Evolutionary conservation across 2,329 filamentous ascomycete genomes (phyloP).

Genomic region (Fusarium sp.): DNA sequence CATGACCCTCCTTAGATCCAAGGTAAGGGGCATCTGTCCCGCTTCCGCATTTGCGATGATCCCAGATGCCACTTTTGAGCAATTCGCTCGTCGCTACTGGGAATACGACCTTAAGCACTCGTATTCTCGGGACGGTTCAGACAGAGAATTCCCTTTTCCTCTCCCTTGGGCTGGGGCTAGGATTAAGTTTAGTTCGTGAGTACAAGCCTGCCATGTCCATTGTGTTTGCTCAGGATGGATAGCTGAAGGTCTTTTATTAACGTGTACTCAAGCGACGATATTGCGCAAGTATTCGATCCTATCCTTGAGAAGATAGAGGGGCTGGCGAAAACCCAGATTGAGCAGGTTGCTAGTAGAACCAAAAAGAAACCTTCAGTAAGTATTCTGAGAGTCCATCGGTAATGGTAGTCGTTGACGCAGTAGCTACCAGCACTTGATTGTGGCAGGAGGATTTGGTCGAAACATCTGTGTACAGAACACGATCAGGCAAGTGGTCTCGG

Average conservation of each 20-base stretch:
- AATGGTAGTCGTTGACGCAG: not conserved
- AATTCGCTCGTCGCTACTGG: not conserved
- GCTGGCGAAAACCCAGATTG: not conserved
- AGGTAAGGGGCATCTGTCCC: not conserved
- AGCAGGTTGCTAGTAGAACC: not conserved
- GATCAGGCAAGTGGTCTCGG: not conserved
- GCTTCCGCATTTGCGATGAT: not conserved
- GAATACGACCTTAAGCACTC: not conserved
- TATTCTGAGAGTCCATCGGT: rapidly evolving
- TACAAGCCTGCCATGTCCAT: not conserved
- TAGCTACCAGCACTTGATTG: not conserved
- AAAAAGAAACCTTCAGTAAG: not conserved
- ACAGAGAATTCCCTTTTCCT: not conserved
- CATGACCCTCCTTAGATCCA: not conserved
- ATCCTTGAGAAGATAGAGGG: not conserved
- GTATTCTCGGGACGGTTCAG: rapidly evolving
- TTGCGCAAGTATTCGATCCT: conserved; percentile 1
- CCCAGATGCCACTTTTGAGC: not conserved
- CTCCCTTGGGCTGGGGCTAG: not conserved
- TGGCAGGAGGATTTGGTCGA: not conserved
- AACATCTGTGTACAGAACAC: not conserved
- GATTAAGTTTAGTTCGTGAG: not conserved
- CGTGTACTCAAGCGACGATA: not conserved
- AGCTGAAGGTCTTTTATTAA: not conserved
- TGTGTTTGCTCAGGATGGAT: not conserved